A percentile compares a stretch with the other conserved stretches of the same genome.
phyloP scores from a whole-genome alignment of 257 asterid genomes.

The Paraleonurus japonicus region DNA sequence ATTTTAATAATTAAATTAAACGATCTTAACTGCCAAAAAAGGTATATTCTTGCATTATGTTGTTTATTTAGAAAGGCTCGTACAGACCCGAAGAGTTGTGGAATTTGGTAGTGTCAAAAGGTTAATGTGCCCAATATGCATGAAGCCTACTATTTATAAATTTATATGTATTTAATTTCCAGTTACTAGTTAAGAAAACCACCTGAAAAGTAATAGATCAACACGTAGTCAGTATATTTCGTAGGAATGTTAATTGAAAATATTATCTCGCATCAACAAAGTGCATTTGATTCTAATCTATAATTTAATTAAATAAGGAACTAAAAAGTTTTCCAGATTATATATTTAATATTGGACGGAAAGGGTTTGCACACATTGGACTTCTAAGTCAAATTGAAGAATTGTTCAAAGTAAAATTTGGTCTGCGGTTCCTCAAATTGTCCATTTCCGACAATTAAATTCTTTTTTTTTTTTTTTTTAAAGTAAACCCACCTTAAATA shows the following conservation, averaged over 20 bases:
- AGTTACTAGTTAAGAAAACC: background rate
- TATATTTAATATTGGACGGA: background rate
- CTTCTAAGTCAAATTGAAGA: background rate
- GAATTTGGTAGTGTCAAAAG: slow-evolving; percentile 32
- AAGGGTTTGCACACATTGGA: background rate
- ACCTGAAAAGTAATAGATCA: background rate
- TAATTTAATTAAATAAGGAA: background rate
- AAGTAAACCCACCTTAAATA: background rate
- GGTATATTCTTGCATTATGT: background rate
- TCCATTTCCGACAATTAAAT: background rate
- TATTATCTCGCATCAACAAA: background rate
- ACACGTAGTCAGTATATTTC: background rate
- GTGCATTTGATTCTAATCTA: background rate
- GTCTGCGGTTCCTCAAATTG: background rate
- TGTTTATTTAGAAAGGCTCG: slow-evolving; percentile 16
- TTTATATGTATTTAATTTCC: background rate
- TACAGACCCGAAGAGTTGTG: slow-evolving; percentile 23
- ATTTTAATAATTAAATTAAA: background rate
- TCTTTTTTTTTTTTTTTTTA: no score
- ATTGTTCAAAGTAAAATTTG: background rate
- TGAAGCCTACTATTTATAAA: background rate
- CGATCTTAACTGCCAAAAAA: background rate
- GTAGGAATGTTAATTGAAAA: slow-evolving; percentile 7
- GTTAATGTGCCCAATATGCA: slow-evolving; percentile 12
- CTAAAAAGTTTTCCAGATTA: background rate